Evolutionary conservation across 169 alveolate species (phyloP).

Genomic region (Amoebophrya sp.): DNA sequence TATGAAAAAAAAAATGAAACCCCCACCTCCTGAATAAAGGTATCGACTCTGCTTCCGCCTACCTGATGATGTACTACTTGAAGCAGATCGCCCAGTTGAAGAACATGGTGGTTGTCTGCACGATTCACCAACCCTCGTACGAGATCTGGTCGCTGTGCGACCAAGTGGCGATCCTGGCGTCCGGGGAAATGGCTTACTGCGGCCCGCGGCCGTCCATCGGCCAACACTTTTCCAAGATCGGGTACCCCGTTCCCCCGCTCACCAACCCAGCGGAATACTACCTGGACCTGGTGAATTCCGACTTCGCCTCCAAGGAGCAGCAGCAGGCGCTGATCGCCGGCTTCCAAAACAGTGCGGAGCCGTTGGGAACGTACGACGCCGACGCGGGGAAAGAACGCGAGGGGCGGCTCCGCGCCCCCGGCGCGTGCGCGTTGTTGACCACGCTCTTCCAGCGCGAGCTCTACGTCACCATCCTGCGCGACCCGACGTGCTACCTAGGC

Average conservation of each 20-base stretch:
- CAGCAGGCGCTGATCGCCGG: not conserved
- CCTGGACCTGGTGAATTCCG: not conserved
- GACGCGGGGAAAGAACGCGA: no score
- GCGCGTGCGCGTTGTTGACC: not conserved
- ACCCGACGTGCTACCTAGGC: not conserved
- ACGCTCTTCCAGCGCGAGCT: not conserved
- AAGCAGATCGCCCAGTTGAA: conserved; percentile 36
- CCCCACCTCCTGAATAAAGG: no score
- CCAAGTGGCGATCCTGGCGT: conserved; percentile 41
- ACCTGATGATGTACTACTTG: conserved; percentile 46
- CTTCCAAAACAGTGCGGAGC: no score
- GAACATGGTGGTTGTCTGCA: conserved; percentile 13
- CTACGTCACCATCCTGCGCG: not conserved
- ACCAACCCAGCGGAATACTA: not conserved
- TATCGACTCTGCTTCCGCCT: conserved; percentile 65
- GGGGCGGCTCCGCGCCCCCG: no score
- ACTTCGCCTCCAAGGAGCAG: not conserved
- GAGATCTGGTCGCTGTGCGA: conserved; percentile 47
- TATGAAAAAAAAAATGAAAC: no score
- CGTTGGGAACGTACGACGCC: no score
- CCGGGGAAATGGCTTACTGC: conserved; percentile 30
- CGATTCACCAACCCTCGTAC: conserved; percentile 61
- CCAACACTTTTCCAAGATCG: no score
- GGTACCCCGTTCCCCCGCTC: no score
- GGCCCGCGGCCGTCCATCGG: no score